phyloP scores from a whole-genome alignment of 2,329 filamentous ascomycete genomes.

The Fusarium longipes region DNA sequence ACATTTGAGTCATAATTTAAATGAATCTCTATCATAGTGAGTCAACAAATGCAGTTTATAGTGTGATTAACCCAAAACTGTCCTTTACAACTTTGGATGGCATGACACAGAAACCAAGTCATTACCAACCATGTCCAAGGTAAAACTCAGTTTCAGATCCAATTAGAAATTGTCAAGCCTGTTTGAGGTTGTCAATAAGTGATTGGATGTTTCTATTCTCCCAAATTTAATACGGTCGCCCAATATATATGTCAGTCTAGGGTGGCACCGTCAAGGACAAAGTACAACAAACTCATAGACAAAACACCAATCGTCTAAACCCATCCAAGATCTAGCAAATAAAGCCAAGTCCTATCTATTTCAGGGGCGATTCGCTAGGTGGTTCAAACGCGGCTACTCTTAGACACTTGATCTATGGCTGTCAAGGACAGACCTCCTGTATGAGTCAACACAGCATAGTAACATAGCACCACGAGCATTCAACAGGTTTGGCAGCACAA shows the following conservation, averaged over 20 bases:
- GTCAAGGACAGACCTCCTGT: slow-evolving; percentile 12
- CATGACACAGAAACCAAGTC: background rate
- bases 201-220: background rate
- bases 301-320: slow-evolving; percentile 12
- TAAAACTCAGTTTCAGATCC: background rate
- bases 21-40: background rate
- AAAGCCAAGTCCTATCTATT: slow-evolving; percentile 15
- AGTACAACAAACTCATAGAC: slow-evolving; percentile 1
- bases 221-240: background rate
- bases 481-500: slow-evolving; percentile 21
- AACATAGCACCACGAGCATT: slow-evolving; percentile 1
- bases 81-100: background rate
- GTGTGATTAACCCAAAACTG: background rate
- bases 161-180: background rate
- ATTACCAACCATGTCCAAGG: background rate
- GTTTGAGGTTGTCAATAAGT: background rate
- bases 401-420: background rate
- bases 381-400: background rate
- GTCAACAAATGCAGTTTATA: slow-evolving; percentile 2
- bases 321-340: slow-evolving; percentile 7
- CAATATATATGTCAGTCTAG: background rate
- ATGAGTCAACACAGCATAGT: background rate
- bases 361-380: slow-evolving; percentile 17
- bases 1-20: slow-evolving; percentile 21
- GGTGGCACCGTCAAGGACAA: slow-evolving; percentile 3